phyloP scores from a whole-genome alignment of 1,139 yeast species.

The Meyerozyma elateridarum region DNA sequence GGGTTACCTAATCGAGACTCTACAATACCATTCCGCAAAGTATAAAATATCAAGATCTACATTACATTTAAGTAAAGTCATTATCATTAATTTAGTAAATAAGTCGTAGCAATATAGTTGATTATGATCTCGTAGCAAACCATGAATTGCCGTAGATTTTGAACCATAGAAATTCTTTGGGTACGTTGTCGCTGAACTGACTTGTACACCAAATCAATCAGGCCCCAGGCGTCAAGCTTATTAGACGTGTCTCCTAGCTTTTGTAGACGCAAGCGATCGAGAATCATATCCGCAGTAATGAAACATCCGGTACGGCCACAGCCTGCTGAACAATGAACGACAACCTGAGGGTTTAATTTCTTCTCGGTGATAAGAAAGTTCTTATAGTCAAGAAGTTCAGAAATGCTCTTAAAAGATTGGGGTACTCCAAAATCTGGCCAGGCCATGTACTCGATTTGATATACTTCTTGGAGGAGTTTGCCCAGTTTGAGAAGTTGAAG shows the following conservation, averaged over 20 bases:
- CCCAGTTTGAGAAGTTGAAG: slow-evolving; percentile 3
- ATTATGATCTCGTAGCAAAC: slow-evolving; percentile 39
- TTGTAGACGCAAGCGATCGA: slow-evolving; percentile 5
- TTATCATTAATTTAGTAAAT: slow-evolving; percentile 7
- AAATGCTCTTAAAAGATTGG: slow-evolving; percentile 44
- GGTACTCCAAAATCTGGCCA: slow-evolving; percentile 88
- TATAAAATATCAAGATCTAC: too few relatives aligned
- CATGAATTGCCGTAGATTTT: slow-evolving; percentile 41
- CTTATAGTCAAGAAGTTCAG: slow-evolving; percentile 50
- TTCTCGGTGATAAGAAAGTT: slow-evolving; percentile 24
- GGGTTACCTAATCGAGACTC: too few relatives aligned
- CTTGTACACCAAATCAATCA: slow-evolving; percentile 25
- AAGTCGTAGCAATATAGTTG: slow-evolving; percentile 15
- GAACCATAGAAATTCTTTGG: slow-evolving; percentile 45
- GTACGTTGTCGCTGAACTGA: slow-evolving; percentile 38
- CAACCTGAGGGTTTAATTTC: slow-evolving; percentile 18
- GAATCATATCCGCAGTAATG: slow-evolving; percentile 16
- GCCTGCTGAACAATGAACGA: slow-evolving; percentile 24
- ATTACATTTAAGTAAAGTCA: too few relatives aligned
- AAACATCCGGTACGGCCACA: slow-evolving; percentile 18
- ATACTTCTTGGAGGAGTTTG: slow-evolving; percentile 23
- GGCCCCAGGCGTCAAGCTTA: slow-evolving; percentile 12
- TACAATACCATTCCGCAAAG: too few relatives aligned
- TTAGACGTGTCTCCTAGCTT: background rate
- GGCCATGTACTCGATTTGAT: slow-evolving; percentile 63